Percentiles rank a stretch among this genome's conserved stretches.
Conservation (phyloP, 1,284 basidiomycete genomes). For the Cutaneotrichosporon spelunceum region DNA sequence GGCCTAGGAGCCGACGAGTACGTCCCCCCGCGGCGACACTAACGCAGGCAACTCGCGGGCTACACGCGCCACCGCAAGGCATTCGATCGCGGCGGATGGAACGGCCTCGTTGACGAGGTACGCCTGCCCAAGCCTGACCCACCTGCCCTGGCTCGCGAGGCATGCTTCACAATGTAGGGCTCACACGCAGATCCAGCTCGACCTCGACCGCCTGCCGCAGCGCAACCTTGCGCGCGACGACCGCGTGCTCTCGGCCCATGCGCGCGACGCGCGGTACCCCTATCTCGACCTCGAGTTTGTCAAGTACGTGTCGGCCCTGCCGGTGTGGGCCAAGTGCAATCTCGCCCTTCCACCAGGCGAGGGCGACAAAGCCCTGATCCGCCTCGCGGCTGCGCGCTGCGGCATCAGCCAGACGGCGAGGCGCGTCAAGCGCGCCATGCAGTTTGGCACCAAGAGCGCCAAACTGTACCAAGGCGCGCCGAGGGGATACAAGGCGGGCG, state of each 20-base stretch:
- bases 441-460: conserved; percentile 90
- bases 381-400: conserved; percentile 64
- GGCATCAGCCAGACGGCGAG: conserved; percentile 66
- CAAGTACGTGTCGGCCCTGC: conserved; percentile 66
- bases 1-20: conserved; percentile 91
- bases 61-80: conserved; percentile 85
- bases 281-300: conserved; percentile 79
- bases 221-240: conserved; percentile 94
- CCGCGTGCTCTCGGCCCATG: conserved; percentile 79
- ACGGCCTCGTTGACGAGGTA: conserved; percentile 75
- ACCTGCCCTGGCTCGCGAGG: too few species aligned
- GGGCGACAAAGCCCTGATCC: conserved; percentile 84
- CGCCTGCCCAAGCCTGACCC: background rate
- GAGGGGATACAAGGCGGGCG: conserved; percentile 28
- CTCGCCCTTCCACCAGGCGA: conserved; percentile 55
- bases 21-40: conserved; percentile 14
- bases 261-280: conserved; percentile 85
- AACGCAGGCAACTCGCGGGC: conserved; percentile 69
- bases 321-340: conserved; percentile 77
- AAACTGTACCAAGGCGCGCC: conserved; percentile 57
- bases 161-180: too few species aligned
- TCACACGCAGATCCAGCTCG: conserved; percentile 73
- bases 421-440: conserved; percentile 90
- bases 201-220: conserved; percentile 82
- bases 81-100: conserved; percentile 66